Evolutionary conservation across 2,329 filamentous ascomycete genomes (phyloP).

Genomic region (Gliomastix tumulicola): DNA sequence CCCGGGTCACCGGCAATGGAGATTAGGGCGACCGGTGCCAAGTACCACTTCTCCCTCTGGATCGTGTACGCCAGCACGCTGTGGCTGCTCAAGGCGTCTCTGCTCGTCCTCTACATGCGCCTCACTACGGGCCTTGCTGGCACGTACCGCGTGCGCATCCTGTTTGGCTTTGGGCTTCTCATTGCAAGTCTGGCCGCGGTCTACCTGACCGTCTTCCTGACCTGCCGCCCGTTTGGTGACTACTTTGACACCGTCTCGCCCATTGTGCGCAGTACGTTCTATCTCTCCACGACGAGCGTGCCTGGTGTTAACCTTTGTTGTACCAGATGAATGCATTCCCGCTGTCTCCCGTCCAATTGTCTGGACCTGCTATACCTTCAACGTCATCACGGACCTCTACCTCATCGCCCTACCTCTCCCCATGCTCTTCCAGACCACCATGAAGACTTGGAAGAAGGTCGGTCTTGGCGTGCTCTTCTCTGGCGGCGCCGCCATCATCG

Average conservation of each 20-base stretch:
- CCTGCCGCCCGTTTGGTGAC: constrained; percentile 42
- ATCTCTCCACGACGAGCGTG: neutral
- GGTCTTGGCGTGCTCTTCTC: constrained; percentile 7
- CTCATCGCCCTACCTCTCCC: constrained; percentile 11
- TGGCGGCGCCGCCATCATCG: constrained; percentile 6
- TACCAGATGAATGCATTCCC: constrained; percentile 8
- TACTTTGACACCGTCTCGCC: constrained; percentile 53
- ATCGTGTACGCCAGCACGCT: constrained; percentile 44
- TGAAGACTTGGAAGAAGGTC: constrained; percentile 5
- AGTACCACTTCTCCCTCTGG: constrained; percentile 50
- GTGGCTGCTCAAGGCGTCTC: constrained; percentile 49
- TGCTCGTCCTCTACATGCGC: constrained; percentile 49
- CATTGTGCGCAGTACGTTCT: constrained; percentile 42
- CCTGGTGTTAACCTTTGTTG: neutral
- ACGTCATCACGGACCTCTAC: constrained; percentile 11
- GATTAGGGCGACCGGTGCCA: constrained; percentile 44
- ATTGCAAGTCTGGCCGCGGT: constrained; percentile 39
- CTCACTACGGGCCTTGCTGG: constrained; percentile 25
- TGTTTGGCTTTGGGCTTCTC: constrained; percentile 42
- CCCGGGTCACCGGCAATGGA: neutral
- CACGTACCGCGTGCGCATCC: constrained; percentile 33
- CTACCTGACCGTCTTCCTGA: constrained; percentile 40
- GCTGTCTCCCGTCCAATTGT: constrained; percentile 9
- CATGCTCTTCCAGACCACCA: constrained; percentile 8
- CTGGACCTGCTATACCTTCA: constrained; percentile 8